These are phyloP conservation scores for Nothophytophthora sp. DNA, from an alignment of 352 stramenopile genomes.

Conservation along the genomic window DNA sequence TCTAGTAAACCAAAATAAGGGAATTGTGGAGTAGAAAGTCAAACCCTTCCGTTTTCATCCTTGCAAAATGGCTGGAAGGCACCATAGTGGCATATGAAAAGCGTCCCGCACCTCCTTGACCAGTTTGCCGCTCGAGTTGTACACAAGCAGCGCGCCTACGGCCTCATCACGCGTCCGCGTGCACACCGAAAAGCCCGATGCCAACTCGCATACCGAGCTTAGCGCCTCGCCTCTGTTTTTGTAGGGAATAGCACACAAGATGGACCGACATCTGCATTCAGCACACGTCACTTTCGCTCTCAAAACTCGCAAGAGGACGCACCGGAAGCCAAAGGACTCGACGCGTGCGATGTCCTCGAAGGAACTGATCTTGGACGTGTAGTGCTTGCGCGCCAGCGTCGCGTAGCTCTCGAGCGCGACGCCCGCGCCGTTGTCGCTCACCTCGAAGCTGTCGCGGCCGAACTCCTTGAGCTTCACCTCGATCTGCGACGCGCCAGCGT, in stretches of 20 bases:
- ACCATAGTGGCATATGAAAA: too few species aligned
- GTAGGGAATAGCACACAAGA: background rate
- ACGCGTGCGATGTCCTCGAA: constrained; percentile 95
- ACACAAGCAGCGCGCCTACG: constrained; percentile 88
- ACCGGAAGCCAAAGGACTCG: constrained; percentile 94
- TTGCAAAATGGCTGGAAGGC: too few species aligned
- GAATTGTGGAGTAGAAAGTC: too few species aligned
- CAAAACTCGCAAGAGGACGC: background rate
- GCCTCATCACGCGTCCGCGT: constrained; percentile 77
- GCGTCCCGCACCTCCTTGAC: too few species aligned
- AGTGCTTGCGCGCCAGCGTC: constrained; percentile 90
- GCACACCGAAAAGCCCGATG: constrained; percentile 80
- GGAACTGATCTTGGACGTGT: constrained; percentile 95
- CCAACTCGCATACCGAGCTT: constrained; percentile 94
- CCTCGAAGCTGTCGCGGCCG: constrained; percentile 93
- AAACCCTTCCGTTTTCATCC: too few species aligned
- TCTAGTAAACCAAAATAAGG: too few species aligned
- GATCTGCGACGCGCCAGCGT: constrained; percentile 68
- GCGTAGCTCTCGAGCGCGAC: constrained; percentile 78
- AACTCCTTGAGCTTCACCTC: constrained; percentile 93
- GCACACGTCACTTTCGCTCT: too few species aligned
- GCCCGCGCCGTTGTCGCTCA: constrained; percentile 95
- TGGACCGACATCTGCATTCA: background rate
- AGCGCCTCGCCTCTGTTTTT: constrained; percentile 96
- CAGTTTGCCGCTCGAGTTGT: constrained; percentile 67